Evolutionary conservation across 805 yeast genomes (phyloP), one percentile per base, ranked within the genome.

Genomic region (Pichia californica): DNA sequence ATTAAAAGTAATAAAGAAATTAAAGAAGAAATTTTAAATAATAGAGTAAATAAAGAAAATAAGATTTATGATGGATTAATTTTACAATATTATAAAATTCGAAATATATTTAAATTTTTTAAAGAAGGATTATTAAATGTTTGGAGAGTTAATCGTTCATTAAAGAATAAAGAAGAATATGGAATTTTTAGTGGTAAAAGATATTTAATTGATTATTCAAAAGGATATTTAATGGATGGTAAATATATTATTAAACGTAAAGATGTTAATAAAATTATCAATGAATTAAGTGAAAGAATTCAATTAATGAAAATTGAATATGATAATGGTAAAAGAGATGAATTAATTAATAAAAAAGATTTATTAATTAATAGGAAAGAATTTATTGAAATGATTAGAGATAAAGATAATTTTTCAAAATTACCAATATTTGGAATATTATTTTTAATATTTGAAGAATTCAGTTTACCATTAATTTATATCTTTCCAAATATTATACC

Each of bases 341-440:
- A 47, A 27, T 54, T 46, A 48, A 21, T 1, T 8, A 41, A 25
- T 33, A 41, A 20, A 18, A 20, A 25, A 4, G 43, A 53, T 16
- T 47, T 64, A 18, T 26, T 42, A 13, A 31, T 64, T 1, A 48
- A 53, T 1, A 51, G 88, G 31, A 52, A 65, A 2, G 71, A 80
- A 30, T 77, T 63, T 49, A 79, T 77, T 54, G 55, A 71, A 8
- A 57, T 79, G 42, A 56, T 70, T 9, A 64, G 88, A 16, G 72
- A 81, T 1, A 67, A 66, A 5, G 55, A 55, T 2, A 84, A 81
- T 53, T 61, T 74, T 38, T 46, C 53, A 26, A 78, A 76, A 54
- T 61, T 81, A 23, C 87, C 87, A 4, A 25, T 69, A n/a, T 81
- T 81, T 63, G 82, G 73, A 1, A 52, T 74, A 2, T 52, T 79